Conservation (phyloP, 352 stramenopile genomes). For the Pythium pectinolyticum region DNA sequence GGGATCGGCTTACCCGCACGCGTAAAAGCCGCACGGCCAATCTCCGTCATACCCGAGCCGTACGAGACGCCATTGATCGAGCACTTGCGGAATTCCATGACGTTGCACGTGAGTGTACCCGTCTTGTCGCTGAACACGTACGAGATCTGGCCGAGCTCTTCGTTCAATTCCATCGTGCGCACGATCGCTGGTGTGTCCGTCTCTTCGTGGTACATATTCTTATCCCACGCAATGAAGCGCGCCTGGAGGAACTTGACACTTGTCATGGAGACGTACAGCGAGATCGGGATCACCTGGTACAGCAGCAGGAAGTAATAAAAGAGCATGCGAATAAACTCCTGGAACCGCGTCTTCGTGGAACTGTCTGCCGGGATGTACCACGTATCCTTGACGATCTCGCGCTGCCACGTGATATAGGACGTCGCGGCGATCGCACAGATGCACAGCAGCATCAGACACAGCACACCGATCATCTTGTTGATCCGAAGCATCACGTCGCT, state of each 20-base stretch:
- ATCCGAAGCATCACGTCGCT: conserved; percentile 82
- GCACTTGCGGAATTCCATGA: conserved; percentile 97
- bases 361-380: conserved; percentile 71
- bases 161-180: conserved; percentile 88
- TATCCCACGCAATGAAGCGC: conserved; percentile 85
- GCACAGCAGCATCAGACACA: conserved; percentile 67
- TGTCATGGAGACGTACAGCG: conserved; percentile 92
- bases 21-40: conserved; percentile 60
- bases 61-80: conserved; percentile 93
- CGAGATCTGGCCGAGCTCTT: conserved; percentile 82
- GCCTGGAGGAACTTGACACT: conserved; percentile 89
- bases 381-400: conserved; percentile 65
- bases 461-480: conserved; percentile 78
- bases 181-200: conserved; percentile 88
- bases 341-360: conserved; percentile 40
- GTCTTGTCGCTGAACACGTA: conserved; percentile 92
- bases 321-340: conserved; percentile 85
- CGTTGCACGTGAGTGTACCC: conserved; percentile 94
- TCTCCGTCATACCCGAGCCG: conserved; percentile 76
- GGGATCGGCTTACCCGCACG: conserved; percentile 64
- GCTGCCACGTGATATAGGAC: conserved; percentile 78
- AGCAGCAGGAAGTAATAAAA: conserved; percentile 92
- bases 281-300: conserved; percentile 92
- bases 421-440: conserved; percentile 65
- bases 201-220: conserved; percentile 90